A percentile compares a stretch with the other conserved stretches of the same genome.
Evolutionary conservation across 2,329 filamentous ascomycete species (phyloP).

Genomic region (Nannizzia gypsea): DNA sequence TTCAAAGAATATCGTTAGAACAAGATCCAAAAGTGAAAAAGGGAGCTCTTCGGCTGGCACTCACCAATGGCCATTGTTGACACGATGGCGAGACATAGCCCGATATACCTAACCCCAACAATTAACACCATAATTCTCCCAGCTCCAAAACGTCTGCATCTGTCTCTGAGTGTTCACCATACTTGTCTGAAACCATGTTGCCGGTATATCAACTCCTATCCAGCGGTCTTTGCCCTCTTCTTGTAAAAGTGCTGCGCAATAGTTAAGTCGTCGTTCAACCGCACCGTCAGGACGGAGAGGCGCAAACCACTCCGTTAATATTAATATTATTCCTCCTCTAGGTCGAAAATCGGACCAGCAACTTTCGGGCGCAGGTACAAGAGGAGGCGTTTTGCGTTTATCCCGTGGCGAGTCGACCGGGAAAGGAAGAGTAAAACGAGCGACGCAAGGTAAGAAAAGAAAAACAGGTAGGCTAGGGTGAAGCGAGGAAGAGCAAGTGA

Average conservation of each 20-base stretch:
- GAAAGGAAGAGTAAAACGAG: not conserved
- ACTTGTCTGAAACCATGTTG: constrained; percentile 36
- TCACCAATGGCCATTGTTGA: constrained; percentile 39
- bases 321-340: not conserved
- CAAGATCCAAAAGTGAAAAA: not conserved
- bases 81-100: constrained; percentile 35
- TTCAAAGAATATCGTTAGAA: not conserved
- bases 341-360: constrained; percentile 5
- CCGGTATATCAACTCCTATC: constrained; percentile 2
- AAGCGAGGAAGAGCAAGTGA: not conserved
- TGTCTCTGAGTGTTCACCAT: constrained; percentile 16
- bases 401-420: not conserved
- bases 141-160: too few relatives aligned
- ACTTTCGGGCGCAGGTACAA: not conserved
- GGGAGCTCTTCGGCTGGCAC: constrained; percentile 4
- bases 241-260: not conserved
- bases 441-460: not conserved
- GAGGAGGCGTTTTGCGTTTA: not conserved
- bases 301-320: not conserved
- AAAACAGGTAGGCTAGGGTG: not conserved
- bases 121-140: constrained; percentile 5
- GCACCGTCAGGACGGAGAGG: not conserved
- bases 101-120: constrained; percentile 31
- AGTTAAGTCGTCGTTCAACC: not conserved
- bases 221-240: not conserved